Percentiles rank a stretch among this genome's conserved stretches.
Evolutionary conservation across 257 asterid species (phyloP).

Genomic region (Craterostigma plantagineum): DNA sequence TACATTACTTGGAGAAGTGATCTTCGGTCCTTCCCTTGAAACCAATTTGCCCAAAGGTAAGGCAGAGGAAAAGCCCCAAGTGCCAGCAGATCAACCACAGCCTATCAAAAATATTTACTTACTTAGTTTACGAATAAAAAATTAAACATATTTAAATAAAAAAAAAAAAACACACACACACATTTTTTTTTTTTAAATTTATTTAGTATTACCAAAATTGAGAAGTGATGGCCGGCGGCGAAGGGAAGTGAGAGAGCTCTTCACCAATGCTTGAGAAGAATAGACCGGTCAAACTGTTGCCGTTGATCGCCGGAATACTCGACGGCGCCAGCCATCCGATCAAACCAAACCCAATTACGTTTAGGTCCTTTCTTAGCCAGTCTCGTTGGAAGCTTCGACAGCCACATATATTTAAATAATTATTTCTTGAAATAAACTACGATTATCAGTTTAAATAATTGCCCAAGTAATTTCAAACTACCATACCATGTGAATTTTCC

Average conservation of each 20-base stretch:
- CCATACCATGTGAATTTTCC: slow-evolving; percentile 76
- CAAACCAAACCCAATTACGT: slow-evolving; percentile 84
- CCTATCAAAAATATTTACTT: slow-evolving; percentile 19
- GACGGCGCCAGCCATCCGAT: slow-evolving; percentile 97
- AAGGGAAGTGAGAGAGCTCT: slow-evolving; percentile 80
- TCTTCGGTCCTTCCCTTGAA: slow-evolving; percentile 94
- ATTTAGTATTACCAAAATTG: slow-evolving; percentile 48
- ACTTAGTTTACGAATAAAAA: neutral
- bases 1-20: no score
- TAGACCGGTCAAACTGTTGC: slow-evolving; percentile 72
- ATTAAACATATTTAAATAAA: no score
- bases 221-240: slow-evolving; percentile 64
- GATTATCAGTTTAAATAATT: neutral
- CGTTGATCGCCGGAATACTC: slow-evolving; percentile 62
- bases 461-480: neutral
- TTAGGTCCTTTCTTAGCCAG: slow-evolving; percentile 75
- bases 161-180: neutral
- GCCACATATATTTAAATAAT: neutral
- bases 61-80: slow-evolving; percentile 52
- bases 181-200: neutral
- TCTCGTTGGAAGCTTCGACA: slow-evolving; percentile 47
- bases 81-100: slow-evolving; percentile 87
- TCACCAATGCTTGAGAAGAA: slow-evolving; percentile 82
- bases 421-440: neutral
- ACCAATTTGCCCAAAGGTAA: slow-evolving; percentile 93